Evolutionary conservation across 2,329 filamentous ascomycete species (phyloP).

Genomic region (Alternaria sp.): DNA sequence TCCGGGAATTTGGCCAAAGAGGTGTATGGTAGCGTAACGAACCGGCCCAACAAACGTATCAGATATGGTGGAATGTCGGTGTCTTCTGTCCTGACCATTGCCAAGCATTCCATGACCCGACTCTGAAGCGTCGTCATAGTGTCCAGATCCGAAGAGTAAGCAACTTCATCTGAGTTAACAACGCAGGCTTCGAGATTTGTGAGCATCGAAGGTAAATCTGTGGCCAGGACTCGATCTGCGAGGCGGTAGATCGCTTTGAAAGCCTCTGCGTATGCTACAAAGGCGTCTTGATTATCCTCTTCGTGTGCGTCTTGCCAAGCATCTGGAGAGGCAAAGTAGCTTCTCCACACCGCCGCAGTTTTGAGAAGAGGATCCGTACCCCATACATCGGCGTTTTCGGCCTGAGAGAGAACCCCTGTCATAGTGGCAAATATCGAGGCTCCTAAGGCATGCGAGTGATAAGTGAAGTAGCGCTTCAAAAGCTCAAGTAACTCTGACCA

Average conservation of each 20-base stretch:
- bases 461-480: conserved; percentile 63
- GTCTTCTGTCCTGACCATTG: conserved; percentile 72
- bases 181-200: conserved; percentile 75
- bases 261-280: conserved; percentile 82
- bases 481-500: conserved; percentile 79
- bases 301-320: conserved; percentile 33
- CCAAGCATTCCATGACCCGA: conserved; percentile 72
- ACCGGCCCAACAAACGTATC: conserved; percentile 72
- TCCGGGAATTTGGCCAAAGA: conserved; percentile 28
- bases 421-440: conserved; percentile 55
- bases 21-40: conserved; percentile 74
- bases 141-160: conserved; percentile 77
- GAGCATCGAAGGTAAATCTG: conserved; percentile 72
- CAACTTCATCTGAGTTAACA: conserved; percentile 71
- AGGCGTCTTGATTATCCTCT: conserved; percentile 74
- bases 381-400: conserved; percentile 32
- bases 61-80: conserved; percentile 72
- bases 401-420: conserved; percentile 50
- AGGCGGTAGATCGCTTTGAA: conserved; percentile 81
- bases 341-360: conserved; percentile 48
- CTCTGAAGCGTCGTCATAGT: conserved; percentile 76
- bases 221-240: conserved; percentile 69
- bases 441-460: conserved; percentile 53
- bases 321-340: conserved; percentile 43
- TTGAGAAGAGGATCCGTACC: conserved; percentile 41